Conservation (phyloP, 805 yeast genomes). For the Metschnikowia sp. region DNA sequence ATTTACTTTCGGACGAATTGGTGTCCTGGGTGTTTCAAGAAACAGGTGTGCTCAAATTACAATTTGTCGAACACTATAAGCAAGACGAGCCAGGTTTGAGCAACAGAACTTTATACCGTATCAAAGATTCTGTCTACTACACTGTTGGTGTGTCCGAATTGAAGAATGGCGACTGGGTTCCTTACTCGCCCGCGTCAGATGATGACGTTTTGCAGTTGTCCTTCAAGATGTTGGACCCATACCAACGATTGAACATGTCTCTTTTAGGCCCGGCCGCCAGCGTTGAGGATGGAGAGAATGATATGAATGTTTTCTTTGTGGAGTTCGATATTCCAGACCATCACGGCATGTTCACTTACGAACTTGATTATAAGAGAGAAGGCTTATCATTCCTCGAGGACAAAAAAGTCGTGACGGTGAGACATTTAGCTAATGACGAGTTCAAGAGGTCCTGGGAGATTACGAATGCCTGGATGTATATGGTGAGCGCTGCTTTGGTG, state of each 20-base stretch:
- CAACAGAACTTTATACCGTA: constrained; percentile 51
- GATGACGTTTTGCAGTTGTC: constrained; percentile 73
- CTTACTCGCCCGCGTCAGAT: constrained; percentile 41
- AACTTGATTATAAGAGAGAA: constrained; percentile 69
- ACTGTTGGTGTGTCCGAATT: constrained; percentile 48
- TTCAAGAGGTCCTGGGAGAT: constrained; percentile 91
- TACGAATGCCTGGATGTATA: constrained; percentile 88
- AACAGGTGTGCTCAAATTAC: constrained; percentile 57
- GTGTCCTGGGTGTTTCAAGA: constrained; percentile 71
- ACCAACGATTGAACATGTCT: constrained; percentile 70
- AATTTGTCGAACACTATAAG: constrained; percentile 53
- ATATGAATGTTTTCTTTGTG: constrained; percentile 46
- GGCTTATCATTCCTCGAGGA: constrained; percentile 71
- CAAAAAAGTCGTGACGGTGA: constrained; percentile 69
- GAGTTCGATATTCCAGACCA: constrained; percentile 84
- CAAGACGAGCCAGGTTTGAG: constrained; percentile 40
- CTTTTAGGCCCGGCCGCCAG: constrained; percentile 39
- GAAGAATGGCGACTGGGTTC: constrained; percentile 59
- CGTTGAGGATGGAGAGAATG: constrained; percentile 38
- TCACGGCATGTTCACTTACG: constrained; percentile 92
- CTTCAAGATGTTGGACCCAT: constrained; percentile 90
- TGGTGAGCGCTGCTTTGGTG: constrained; percentile 67
- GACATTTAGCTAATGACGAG: constrained; percentile 95
- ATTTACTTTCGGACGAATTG: constrained; percentile 40
- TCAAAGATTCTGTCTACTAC: constrained; percentile 67